Evolutionary conservation across 495 filamentous ascomycete species (phyloP).

Genomic region (Talaromyces thailandensis): DNA sequence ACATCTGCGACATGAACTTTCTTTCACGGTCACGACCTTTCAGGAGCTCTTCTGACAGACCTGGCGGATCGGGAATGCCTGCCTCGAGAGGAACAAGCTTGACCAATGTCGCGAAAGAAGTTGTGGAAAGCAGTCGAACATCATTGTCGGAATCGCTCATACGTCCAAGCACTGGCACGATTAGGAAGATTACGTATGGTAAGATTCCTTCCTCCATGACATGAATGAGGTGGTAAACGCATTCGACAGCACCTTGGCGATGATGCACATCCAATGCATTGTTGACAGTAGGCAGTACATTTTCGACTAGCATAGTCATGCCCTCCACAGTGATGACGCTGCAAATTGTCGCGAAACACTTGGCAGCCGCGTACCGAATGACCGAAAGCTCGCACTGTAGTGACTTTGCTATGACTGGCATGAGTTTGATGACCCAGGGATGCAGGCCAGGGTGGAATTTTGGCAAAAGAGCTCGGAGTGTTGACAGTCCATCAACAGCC

Average conservation of each 20-base stretch:
- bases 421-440: slow-evolving; percentile 66
- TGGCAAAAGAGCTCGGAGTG: slow-evolving; percentile 79
- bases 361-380: slow-evolving; percentile 91
- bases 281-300: slow-evolving; percentile 81
- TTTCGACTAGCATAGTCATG: slow-evolving; percentile 92
- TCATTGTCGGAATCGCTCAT: slow-evolving; percentile 99
- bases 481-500: slow-evolving; percentile 87
- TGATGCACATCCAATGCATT: slow-evolving; percentile 76
- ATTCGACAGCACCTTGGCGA: slow-evolving; percentile 90
- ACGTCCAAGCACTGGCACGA: slow-evolving; percentile 94
- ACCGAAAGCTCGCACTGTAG: slow-evolving; percentile 81
- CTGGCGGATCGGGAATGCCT: slow-evolving; percentile 92
- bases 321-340: slow-evolving; percentile 89
- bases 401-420: slow-evolving; percentile 81
- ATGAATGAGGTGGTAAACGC: slow-evolving; percentile 89
- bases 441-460: slow-evolving; percentile 67
- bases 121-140: slow-evolving; percentile 87
- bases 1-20: slow-evolving; percentile 92
- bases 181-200: slow-evolving; percentile 97
- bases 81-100: slow-evolving; percentile 98
- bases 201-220: slow-evolving; percentile 96
- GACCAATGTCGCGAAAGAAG: slow-evolving; percentile 92
- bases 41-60: slow-evolving; percentile 78
- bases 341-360: slow-evolving; percentile 95
- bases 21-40: slow-evolving; percentile 85